A percentile compares a stretch with the other conserved stretches of the same genome.
These are phyloP conservation scores for Fragosphaeria purpurea DNA, from an alignment of 2,329 filamentous ascomycete species.

Conservation along the genomic window DNA sequence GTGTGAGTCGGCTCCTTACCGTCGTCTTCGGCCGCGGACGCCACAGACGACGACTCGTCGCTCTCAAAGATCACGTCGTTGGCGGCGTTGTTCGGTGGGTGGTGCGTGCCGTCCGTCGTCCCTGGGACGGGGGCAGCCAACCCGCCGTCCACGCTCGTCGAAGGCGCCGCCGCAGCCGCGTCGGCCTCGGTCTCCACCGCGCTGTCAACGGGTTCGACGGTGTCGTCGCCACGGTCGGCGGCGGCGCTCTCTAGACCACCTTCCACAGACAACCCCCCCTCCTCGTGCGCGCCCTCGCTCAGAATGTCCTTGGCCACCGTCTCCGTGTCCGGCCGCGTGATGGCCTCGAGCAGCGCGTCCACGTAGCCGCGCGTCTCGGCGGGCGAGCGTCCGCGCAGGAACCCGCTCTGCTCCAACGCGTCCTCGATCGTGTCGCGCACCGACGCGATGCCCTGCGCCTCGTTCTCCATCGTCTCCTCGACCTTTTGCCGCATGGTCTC, in stretches of 20 bases:
- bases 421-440: slow-evolving; percentile 46
- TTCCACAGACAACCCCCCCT: not conserved
- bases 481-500: slow-evolving; percentile 44
- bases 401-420: slow-evolving; percentile 44
- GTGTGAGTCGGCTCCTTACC: not conserved
- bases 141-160: no score
- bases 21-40: no score
- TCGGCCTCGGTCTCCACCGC: slow-evolving; percentile 15
- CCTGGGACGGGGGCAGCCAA: no score
- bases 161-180: no score
- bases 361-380: slow-evolving; percentile 39
- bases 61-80: not conserved
- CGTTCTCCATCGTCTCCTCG: slow-evolving; percentile 47
- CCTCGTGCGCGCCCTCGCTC: slow-evolving; percentile 3
- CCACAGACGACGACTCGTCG: slow-evolving; percentile 15
- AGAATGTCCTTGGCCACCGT: slow-evolving; percentile 12
- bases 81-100: no score
- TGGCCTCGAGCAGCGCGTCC: slow-evolving; percentile 38
- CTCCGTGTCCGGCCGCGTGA: slow-evolving; percentile 24
- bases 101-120: no score
- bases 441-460: slow-evolving; percentile 40
- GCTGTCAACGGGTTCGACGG: slow-evolving; percentile 1
- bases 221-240: not conserved
- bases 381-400: slow-evolving; percentile 35
- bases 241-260: slow-evolving; percentile 5